These are phyloP conservation scores for Geotrichum ghanense DNA, from an alignment of 805 yeast genomes.

Conservation along the genomic window DNA sequence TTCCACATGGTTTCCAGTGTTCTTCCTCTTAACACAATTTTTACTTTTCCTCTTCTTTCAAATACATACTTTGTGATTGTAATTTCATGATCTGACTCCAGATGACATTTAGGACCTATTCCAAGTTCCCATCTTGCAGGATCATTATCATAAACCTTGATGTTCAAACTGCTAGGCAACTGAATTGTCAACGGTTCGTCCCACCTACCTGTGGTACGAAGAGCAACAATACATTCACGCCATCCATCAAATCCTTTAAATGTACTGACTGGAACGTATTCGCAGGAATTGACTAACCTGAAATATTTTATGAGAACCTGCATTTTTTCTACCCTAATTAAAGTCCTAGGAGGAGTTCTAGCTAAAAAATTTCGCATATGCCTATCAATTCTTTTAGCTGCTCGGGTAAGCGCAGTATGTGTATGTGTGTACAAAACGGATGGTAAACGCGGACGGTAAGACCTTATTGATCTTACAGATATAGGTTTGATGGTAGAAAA, in stretches of 20 bases:
- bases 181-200: background rate
- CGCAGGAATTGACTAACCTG: background rate
- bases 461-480: too few relatives aligned
- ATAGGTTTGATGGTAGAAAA: too few relatives aligned
- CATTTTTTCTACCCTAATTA: background rate
- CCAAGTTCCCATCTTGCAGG: background rate
- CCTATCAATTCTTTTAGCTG: background rate
- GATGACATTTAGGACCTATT: background rate
- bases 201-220: background rate
- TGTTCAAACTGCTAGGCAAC: background rate
- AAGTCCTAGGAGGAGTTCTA: background rate
- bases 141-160: background rate
- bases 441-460: too few relatives aligned
- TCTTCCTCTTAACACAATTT: background rate
- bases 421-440: background rate
- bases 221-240: conserved; percentile 1
- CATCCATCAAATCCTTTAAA: background rate
- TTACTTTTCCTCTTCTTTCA: background rate
- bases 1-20: background rate
- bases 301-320: background rate
- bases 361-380: background rate
- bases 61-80: background rate
- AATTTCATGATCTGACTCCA: background rate
- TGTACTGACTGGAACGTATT: background rate
- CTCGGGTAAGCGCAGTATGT: background rate